These are phyloP conservation scores for Peronosclerospora sorghi DNA, from an alignment of 352 stramenopile genomes.

Conservation along the genomic window DNA sequence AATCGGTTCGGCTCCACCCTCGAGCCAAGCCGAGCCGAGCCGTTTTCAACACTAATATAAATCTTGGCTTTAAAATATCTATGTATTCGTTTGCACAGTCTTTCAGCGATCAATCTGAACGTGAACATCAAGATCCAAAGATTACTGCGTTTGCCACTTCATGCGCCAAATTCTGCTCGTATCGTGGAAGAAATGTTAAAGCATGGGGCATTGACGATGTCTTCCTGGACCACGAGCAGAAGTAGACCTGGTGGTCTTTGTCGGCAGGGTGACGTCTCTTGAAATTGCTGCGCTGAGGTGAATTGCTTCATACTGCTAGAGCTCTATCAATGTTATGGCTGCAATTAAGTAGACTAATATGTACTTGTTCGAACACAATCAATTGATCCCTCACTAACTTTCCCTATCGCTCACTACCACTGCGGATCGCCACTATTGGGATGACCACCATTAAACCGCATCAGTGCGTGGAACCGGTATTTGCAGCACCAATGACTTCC, in stretches of 20 bases:
- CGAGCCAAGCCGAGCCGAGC: too few species aligned
- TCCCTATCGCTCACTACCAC: too few species aligned
- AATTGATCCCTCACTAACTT: too few species aligned
- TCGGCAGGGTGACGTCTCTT: slow-evolving; percentile 57
- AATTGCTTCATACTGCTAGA: slow-evolving; percentile 55
- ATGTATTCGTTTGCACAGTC: slow-evolving; percentile 19
- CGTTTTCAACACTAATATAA: too few species aligned
- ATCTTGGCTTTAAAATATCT: slow-evolving; percentile 1
- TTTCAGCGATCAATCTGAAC: slow-evolving; percentile 45
- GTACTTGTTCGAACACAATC: too few species aligned
- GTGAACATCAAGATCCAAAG: slow-evolving; percentile 39
- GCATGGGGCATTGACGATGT: slow-evolving; percentile 22
- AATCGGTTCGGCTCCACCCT: too few species aligned
- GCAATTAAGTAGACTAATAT: not conserved
- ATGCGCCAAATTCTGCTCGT: slow-evolving; percentile 45
- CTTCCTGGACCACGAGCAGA: slow-evolving; percentile 49
- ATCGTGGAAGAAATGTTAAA: slow-evolving; percentile 61
- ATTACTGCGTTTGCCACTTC: slow-evolving; percentile 59
- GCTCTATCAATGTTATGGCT: not conserved
- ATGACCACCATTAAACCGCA: too few species aligned
- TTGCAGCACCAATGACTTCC: too few species aligned
- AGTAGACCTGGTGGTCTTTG: slow-evolving; percentile 44
- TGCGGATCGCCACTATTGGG: too few species aligned
- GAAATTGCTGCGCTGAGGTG: slow-evolving; percentile 69
- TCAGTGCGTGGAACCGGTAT: too few species aligned